Conservation (phyloP, 2,329 filamentous ascomycete genomes). For the Dryadomyces sulphureus region DNA sequence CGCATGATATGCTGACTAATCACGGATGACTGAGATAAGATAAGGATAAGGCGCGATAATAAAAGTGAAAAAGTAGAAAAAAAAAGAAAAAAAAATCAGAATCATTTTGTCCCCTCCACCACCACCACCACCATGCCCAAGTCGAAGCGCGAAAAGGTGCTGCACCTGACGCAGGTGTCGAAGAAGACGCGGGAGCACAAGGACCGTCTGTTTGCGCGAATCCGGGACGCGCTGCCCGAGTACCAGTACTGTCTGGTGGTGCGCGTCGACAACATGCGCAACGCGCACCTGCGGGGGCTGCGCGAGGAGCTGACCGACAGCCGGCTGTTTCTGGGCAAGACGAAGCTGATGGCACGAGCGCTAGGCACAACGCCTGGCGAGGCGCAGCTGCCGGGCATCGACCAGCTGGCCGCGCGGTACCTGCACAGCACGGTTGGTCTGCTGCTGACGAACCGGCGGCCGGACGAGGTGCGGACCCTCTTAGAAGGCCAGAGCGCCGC, state of each 20-base stretch:
- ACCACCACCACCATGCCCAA: slow-evolving; percentile 77
- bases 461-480: slow-evolving; percentile 48
- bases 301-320: slow-evolving; percentile 63
- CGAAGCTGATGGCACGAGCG: slow-evolving; percentile 95
- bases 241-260: slow-evolving; percentile 93
- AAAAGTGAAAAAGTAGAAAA: too few species aligned
- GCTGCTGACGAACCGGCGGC: slow-evolving; percentile 70
- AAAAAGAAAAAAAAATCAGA: too few species aligned
- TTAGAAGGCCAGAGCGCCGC: slow-evolving; percentile 58
- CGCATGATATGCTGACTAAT: slow-evolving; percentile 26
- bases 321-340: slow-evolving; percentile 96
- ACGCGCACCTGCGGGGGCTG: slow-evolving; percentile 59
- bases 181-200: slow-evolving; percentile 93
- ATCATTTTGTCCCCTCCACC: too few species aligned
- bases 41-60: too few species aligned
- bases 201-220: slow-evolving; percentile 72
- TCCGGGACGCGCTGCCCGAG: slow-evolving; percentile 70
- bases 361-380: slow-evolving; percentile 66
- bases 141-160: slow-evolving; percentile 81
- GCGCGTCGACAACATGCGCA: slow-evolving; percentile 92
- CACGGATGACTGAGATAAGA: background rate
- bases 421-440: slow-evolving; percentile 69
- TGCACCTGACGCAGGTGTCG: slow-evolving; percentile 78
- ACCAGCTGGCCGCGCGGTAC: slow-evolving; percentile 47
- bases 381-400: slow-evolving; percentile 66